These are phyloP conservation scores for Globisporangium mamillatum DNA, from an alignment of 352 stramenopile species.

Conservation along the genomic window DNA sequence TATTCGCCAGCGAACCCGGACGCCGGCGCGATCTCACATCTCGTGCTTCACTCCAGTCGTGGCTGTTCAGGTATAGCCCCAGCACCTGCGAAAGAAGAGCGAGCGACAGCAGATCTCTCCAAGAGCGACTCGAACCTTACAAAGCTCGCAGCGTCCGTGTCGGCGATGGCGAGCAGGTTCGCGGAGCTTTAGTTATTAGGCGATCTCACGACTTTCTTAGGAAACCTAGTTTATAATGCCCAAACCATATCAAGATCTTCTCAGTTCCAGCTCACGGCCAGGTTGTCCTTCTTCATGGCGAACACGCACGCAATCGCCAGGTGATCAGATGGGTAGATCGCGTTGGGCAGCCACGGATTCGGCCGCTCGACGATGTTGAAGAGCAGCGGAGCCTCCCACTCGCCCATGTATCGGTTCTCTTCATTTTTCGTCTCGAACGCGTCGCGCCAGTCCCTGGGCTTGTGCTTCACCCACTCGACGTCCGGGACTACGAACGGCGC, in stretches of 20 bases:
- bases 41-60: conserved; percentile 22
- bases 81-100: not conserved
- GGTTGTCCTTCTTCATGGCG: conserved; percentile 38
- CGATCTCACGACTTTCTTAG: not conserved
- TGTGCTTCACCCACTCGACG: conserved; percentile 41
- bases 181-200: conserved; percentile 27
- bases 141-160: conserved; percentile 4
- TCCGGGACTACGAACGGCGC: conserved; percentile 23
- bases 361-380: conserved; percentile 31
- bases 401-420: conserved; percentile 43
- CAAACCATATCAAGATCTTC: not conserved
- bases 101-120: not conserved
- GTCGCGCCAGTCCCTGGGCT: conserved; percentile 32
- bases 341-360: conserved; percentile 64
- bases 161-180: conserved; percentile 17
- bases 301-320: conserved; percentile 71
- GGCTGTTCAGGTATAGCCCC: not conserved
- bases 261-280: conserved; percentile 56
- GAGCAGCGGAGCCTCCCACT: conserved; percentile 42
- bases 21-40: conserved; percentile 12
- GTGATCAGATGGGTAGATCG: conserved; percentile 71
- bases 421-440: conserved; percentile 21
- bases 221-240: not conserved
- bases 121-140: not conserved
- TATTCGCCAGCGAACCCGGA: conserved; percentile 32